phyloP scores from a whole-genome alignment of 139 green algal genomes.

The Desmodesmus armatus region DNA sequence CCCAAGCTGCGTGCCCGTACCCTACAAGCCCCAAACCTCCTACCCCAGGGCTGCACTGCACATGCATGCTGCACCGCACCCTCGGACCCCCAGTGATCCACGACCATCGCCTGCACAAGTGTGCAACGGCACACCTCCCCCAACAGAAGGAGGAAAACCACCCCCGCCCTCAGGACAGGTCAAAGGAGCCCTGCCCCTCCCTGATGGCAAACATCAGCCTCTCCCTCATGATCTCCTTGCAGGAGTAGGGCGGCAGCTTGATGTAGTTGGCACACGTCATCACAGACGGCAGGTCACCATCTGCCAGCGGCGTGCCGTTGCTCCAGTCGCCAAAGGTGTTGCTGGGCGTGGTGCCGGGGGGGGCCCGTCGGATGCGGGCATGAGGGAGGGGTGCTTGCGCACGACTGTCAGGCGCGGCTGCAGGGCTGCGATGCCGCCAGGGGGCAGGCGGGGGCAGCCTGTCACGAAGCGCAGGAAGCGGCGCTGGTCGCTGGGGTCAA shows the following conservation, averaged over 20 bases:
- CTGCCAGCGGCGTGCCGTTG: slow-evolving; percentile 57
- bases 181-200: slow-evolving; percentile 95
- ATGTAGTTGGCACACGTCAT: slow-evolving; percentile 99
- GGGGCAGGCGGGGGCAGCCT: slow-evolving; percentile 90
- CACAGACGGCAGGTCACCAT: slow-evolving; percentile 94
- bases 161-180: slow-evolving; percentile 85
- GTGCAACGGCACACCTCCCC: too few relatives aligned
- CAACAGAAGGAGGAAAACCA: too few relatives aligned
- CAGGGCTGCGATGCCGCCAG: slow-evolving; percentile 91
- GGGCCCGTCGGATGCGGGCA: slow-evolving; percentile 29
- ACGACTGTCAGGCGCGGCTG: slow-evolving; percentile 96
- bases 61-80: too few relatives aligned
- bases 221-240: slow-evolving; percentile 86
- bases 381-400: slow-evolving; percentile 81
- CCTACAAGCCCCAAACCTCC: too few relatives aligned
- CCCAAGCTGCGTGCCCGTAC: too few relatives aligned
- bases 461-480: slow-evolving; percentile 98
- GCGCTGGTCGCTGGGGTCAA: slow-evolving; percentile 88
- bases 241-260: slow-evolving; percentile 97
- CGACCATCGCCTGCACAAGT: too few relatives aligned
- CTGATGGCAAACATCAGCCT: slow-evolving; percentile 90
- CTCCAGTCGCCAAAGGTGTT: neutral
- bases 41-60: too few relatives aligned
- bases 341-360: slow-evolving; percentile 40
- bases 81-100: too few relatives aligned